Percentiles rank a stretch among this genome's conserved stretches.
phyloP scores from a whole-genome alignment of 257 asterid species.

The Rhazya stricta region DNA sequence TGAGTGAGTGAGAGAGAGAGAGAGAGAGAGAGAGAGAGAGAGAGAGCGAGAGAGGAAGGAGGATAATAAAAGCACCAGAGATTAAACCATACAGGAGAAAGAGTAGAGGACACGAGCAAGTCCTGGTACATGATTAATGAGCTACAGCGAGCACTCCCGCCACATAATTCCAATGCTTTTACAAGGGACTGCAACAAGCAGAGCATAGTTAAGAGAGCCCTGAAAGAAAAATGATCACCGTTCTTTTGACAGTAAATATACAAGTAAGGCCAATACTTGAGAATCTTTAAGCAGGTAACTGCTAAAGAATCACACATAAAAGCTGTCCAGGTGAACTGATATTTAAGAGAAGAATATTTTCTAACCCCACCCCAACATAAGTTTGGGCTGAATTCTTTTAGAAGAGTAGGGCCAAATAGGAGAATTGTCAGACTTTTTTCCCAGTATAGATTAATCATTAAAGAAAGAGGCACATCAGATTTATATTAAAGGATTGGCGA shows the following conservation, averaged over 20 bases:
- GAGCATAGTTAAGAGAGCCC: slow-evolving; percentile 11
- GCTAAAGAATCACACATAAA: neutral
- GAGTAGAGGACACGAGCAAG: slow-evolving; percentile 82
- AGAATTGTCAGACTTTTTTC: neutral
- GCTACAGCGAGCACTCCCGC: slow-evolving; percentile 55
- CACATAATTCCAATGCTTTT: slow-evolving; percentile 69
- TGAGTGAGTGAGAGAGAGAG: slow-evolving; percentile 5
- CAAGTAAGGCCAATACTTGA: neutral
- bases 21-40: slow-evolving; percentile 12
- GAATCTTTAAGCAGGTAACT: neutral
- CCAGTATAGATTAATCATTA: neutral
- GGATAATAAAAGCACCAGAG: slow-evolving; percentile 13
- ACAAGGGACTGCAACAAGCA: slow-evolving; percentile 71
- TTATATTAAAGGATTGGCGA: too few relatives aligned
- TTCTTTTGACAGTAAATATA: neutral
- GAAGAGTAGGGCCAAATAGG: neutral
- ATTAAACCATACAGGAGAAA: slow-evolving; percentile 76
- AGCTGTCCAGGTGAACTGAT: neutral
- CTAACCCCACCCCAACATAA: neutral
- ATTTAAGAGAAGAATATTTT: neutral
- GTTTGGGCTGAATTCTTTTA: neutral
- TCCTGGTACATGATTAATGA: slow-evolving; percentile 92
- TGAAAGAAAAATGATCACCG: neutral
- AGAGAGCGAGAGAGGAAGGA: slow-evolving; percentile 3
- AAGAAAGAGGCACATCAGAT: neutral